Evolutionary conservation across 371 early-diverging fungal genomes (phyloP), one percentile per base, ranked within the genome.

Genomic region (Mortierella sp.): DNA sequence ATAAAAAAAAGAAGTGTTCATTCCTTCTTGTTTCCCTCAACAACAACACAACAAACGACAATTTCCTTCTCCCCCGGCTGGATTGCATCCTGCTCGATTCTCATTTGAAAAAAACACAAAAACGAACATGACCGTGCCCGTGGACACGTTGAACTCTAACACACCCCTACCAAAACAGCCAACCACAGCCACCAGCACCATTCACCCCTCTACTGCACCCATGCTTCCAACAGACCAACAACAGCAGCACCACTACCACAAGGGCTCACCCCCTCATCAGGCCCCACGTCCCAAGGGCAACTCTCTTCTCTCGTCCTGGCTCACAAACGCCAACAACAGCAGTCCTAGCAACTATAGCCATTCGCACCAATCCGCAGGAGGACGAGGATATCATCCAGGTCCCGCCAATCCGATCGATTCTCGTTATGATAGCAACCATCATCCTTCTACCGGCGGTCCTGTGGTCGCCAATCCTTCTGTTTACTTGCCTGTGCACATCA

Each of bases 201-300:
- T 68, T 79, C 58, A 71, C 80, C 9, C 64, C 66, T 24, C 31
- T 76, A 66, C 63, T 34, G 22, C 58, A 14, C 76, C 73, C 11
- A 80, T 76, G 80, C 73, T 76, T 26, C 80, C 80, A 19, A 70
- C 80, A 8, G 73, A 73, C 24, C 66, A 73, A 16, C 74, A 73
- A n/a, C 66, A 73, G 19, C 74, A 79, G 47, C 75, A 16, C 50
- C 39, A 68, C 44, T 22, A 74, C 31, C 79, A 58, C 39, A 70
- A 69, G 45, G 70, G 71, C 48, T n/a, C 72, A 43, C 44, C 69
- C 26, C 70, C 70, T 66, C 71, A 70, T 58, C 45, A 40, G 29
- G 24, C 11, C 39, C 44, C 66, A 19, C 74, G 55, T 71, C 67
- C 31, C 71, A 69, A 61, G 34, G 34, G 58, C 9, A 70, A 26